A percentile compares a stretch with the other conserved stretches of the same genome.
These are phyloP conservation scores for Cyclotella baltica DNA, from an alignment of 108 stramenopile genomes.

Conservation along the genomic window DNA sequence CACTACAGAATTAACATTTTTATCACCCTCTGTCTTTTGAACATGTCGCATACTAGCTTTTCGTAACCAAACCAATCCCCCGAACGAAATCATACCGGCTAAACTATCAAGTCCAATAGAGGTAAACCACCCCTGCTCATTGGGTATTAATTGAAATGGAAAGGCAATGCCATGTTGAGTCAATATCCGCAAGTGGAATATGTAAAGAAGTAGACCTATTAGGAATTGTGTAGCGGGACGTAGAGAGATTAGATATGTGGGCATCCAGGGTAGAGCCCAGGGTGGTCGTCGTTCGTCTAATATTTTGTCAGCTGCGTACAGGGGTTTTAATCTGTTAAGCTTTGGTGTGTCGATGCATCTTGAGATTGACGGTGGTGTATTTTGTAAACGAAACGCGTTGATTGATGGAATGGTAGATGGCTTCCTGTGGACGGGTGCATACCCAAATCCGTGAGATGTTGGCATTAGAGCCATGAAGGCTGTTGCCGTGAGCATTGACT, in stretches of 20 bases:
- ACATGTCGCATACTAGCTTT: conserved; percentile 15
- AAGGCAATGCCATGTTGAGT: conserved; percentile 78
- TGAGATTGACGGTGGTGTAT: not conserved
- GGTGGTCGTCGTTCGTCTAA: conserved; percentile 43
- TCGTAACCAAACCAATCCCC: conserved; percentile 38
- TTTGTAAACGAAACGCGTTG: not conserved
- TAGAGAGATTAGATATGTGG: conserved; percentile 62
- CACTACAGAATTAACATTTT: not conserved
- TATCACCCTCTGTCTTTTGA: not conserved
- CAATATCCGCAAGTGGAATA: conserved; percentile 75
- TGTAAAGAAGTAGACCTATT: conserved; percentile 53
- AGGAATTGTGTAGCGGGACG: conserved; percentile 61
- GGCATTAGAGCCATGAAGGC: not conserved
- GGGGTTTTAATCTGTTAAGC: not conserved
- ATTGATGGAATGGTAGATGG: conserved; percentile 15
- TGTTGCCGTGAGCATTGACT: not conserved
- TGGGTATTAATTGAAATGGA: conserved; percentile 90
- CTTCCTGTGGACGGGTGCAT: not conserved
- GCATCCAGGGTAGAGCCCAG: conserved; percentile 76
- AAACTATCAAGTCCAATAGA: conserved; percentile 83
- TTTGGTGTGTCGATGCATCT: not conserved
- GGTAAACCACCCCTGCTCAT: conserved; percentile 84
- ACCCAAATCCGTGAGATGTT: conserved; percentile 28
- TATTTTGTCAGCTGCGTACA: not conserved
- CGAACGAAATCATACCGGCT: conserved; percentile 70